A percentile compares a stretch with the other conserved stretches of the same genome.
These are phyloP conservation scores for Talaromyces islandicus DNA, from an alignment of 2,329 filamentous ascomycete species.

Conservation along the genomic window DNA sequence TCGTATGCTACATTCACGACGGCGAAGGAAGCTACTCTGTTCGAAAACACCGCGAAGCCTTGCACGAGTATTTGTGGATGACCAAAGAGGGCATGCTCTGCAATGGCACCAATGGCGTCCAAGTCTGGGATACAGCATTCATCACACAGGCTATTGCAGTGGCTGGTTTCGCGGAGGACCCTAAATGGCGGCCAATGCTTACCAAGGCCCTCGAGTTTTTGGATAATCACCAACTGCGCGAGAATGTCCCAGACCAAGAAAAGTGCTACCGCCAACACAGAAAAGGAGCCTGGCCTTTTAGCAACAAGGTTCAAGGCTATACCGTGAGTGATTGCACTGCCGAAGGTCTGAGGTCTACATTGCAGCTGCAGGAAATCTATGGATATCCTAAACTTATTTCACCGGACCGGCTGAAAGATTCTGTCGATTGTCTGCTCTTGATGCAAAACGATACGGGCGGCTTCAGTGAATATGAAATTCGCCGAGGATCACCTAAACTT, in stretches of 20 bases:
- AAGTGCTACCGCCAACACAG: slow-evolving; percentile 82
- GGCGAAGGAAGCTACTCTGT: slow-evolving; percentile 69
- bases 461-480: slow-evolving; percentile 83
- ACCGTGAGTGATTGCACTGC: slow-evolving; percentile 92
- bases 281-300: slow-evolving; percentile 95
- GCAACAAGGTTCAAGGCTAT: slow-evolving; percentile 86
- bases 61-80: slow-evolving; percentile 86
- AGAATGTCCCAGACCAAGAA: slow-evolving; percentile 70
- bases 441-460: slow-evolving; percentile 87
- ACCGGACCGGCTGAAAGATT: slow-evolving; percentile 74
- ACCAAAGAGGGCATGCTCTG: slow-evolving; percentile 88
- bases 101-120: slow-evolving; percentile 97
- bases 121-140: slow-evolving; percentile 94
- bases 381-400: slow-evolving; percentile 70
- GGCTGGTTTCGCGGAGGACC: slow-evolving; percentile 69
- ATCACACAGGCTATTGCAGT: slow-evolving; percentile 76
- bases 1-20: slow-evolving; percentile 78
- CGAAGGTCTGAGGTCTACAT: slow-evolving; percentile 79
- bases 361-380: slow-evolving; percentile 73
- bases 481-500: slow-evolving; percentile 68
- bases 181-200: slow-evolving; percentile 77
- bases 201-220: slow-evolving; percentile 76
- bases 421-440: slow-evolving; percentile 81
- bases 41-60: slow-evolving; percentile 68
- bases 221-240: slow-evolving; percentile 83